Percentiles rank a stretch among this genome's conserved stretches.
These are phyloP conservation scores for Malassezia pachydermatis DNA, from an alignment of 1,284 basidiomycete species.

Conservation along the genomic window DNA sequence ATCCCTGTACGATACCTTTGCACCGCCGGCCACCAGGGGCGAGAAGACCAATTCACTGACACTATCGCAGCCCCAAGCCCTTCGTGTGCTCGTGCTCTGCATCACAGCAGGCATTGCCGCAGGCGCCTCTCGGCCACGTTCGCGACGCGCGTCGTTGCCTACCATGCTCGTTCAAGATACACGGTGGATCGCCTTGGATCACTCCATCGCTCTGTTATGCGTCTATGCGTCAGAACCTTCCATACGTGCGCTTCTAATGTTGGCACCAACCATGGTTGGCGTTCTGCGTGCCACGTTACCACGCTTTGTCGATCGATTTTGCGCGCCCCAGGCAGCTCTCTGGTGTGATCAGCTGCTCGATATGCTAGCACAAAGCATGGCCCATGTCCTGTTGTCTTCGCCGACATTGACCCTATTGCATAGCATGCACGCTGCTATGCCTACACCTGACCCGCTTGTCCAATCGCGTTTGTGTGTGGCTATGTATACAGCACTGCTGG, in stretches of 20 bases:
- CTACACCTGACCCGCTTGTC: slow-evolving; percentile 10
- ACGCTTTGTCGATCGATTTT: slow-evolving; percentile 4
- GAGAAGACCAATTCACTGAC: too few relatives aligned
- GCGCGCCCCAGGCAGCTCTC: not conserved
- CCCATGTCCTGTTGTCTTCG: slow-evolving; percentile 22
- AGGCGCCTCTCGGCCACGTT: not conserved
- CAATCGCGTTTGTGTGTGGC: slow-evolving; percentile 14
- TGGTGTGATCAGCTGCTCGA: slow-evolving; percentile 14
- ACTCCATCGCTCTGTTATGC: slow-evolving; percentile 24
- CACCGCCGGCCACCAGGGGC: too few relatives aligned
- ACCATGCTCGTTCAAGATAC: not conserved
- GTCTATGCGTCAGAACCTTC: slow-evolving; percentile 16
- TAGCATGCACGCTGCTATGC: slow-evolving; percentile 13
- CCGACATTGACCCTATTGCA: slow-evolving; percentile 18
- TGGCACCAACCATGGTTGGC: slow-evolving; percentile 34
- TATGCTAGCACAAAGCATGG: slow-evolving; percentile 22
- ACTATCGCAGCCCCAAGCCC: slow-evolving; percentile 16
- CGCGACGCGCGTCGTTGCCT: slow-evolving; percentile 11
- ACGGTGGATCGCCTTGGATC: slow-evolving; percentile 15
- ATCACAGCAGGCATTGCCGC: slow-evolving; percentile 22
- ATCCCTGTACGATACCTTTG: slow-evolving; percentile 60
- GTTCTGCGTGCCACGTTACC: slow-evolving; percentile 24
- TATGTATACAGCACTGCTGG: slow-evolving; percentile 7
- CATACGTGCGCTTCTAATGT: slow-evolving; percentile 26
- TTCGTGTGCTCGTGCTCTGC: slow-evolving; percentile 34